Evolutionary conservation across 352 stramenopile species (phyloP).

Genomic region (Phytophthora sp.): DNA sequence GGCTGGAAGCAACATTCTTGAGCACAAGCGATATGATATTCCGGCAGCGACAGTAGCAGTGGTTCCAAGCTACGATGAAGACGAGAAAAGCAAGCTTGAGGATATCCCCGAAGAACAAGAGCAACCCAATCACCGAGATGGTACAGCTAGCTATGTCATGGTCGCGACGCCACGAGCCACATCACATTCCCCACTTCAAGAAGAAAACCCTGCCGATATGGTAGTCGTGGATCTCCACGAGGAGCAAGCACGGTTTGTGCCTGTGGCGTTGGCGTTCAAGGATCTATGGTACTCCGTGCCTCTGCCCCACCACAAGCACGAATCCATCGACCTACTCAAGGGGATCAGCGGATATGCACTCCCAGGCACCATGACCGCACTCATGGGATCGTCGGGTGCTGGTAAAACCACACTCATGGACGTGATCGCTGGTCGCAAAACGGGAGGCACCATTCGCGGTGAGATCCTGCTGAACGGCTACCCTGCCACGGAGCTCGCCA

Average conservation of each 20-base stretch:
- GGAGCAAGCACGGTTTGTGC: constrained; percentile 21
- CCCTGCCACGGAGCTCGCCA: constrained; percentile 23
- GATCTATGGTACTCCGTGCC: too few relatives aligned
- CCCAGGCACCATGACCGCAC: constrained; percentile 48
- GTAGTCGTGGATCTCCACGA: constrained; percentile 21
- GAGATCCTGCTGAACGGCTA: constrained; percentile 56
- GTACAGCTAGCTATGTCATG: constrained; percentile 14
- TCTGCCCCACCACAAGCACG: too few relatives aligned
- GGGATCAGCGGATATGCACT: constrained; percentile 56
- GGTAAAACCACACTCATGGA: constrained; percentile 73
- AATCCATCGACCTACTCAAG: constrained; percentile 74
- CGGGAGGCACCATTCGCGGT: constrained; percentile 60
- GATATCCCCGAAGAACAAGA: constrained; percentile 2
- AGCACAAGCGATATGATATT: constrained; percentile 27
- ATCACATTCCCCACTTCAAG: not conserved
- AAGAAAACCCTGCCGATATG: not conserved
- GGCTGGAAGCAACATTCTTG: constrained; percentile 19
- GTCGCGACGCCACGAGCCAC: constrained; percentile 13
- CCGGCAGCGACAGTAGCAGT: constrained; percentile 9
- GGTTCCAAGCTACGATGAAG: not conserved
- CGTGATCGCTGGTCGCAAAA: constrained; percentile 88
- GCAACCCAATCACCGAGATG: not conserved
- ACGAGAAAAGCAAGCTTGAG: constrained; percentile 9
- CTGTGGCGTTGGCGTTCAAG: constrained; percentile 37
- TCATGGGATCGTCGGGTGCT: constrained; percentile 64